Evolutionary conservation across 495 filamentous ascomycete genomes (phyloP).

Genomic region (Penicillium lagena): DNA sequence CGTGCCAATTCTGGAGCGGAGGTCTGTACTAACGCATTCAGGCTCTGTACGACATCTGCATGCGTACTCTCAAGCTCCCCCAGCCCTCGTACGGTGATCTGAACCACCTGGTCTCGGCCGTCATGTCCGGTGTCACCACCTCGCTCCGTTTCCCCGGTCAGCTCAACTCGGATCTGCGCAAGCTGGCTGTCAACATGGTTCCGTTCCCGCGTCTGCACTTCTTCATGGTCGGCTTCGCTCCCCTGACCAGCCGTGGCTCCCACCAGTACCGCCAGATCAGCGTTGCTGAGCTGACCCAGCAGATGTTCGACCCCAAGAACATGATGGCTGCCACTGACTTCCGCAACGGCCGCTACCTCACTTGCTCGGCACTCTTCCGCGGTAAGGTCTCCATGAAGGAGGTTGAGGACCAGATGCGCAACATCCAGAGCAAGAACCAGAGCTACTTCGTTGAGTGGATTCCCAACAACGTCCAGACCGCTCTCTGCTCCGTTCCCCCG

Average conservation of each 20-base stretch:
- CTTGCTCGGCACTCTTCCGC: conserved; percentile 99
- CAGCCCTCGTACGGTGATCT: conserved; percentile 98
- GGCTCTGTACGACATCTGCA: conserved; percentile 99
- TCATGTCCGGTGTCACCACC: conserved; percentile 99
- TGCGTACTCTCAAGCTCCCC: conserved; percentile 97
- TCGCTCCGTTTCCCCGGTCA: conserved; percentile 98
- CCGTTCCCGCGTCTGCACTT: conserved; percentile 99
- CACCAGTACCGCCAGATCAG: conserved; percentile 94
- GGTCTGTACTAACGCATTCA: conserved; percentile 11
- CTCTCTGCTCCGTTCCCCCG: conserved; percentile 97
- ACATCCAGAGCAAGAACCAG: conserved; percentile 99
- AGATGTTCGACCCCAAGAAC: conserved; percentile 99
- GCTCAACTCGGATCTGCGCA: conserved; percentile 99
- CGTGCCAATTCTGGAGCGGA: neutral
- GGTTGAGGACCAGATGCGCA: conserved; percentile 99
- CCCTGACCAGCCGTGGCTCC: conserved; percentile 92
- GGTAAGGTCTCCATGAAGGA: conserved; percentile 99
- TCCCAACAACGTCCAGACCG: conserved; percentile 99
- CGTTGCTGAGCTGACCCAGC: conserved; percentile 98
- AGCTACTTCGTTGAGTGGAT: conserved; percentile 99
- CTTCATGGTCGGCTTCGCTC: conserved; percentile 99
- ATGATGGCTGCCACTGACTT: conserved; percentile 99
- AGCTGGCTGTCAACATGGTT: conserved; percentile 99
- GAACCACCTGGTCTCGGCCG: conserved; percentile 98
- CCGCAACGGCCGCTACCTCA: conserved; percentile 98